Conservation (phyloP, 208 protist genomes). For the Trichomonas vaginalis region DNA sequence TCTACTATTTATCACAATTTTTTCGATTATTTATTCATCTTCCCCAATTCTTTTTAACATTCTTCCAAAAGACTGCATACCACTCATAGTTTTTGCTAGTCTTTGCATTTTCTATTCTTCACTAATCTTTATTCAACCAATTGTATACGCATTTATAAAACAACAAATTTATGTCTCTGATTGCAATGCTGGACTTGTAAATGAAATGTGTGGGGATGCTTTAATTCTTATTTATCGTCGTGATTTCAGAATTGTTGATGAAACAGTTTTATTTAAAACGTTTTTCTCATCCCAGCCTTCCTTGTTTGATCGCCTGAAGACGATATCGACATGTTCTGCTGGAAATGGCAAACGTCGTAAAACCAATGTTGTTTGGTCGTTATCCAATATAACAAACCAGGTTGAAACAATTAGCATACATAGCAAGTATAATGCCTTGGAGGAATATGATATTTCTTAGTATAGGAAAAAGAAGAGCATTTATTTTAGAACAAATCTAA, state of each 20-base stretch:
- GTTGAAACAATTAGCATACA: too few relatives aligned
- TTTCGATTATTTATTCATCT: not conserved
- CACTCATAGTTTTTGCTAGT: not conserved
- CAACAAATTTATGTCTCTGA: not conserved
- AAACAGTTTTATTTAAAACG: not conserved
- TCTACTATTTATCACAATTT: not conserved
- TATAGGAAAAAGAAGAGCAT: too few relatives aligned
- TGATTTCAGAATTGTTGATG: not conserved
- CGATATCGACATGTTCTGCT: not conserved
- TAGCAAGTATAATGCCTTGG: too few relatives aligned
- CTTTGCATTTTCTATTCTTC: not conserved
- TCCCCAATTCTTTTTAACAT: not conserved
- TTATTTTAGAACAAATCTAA: too few relatives aligned
- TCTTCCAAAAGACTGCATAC: not conserved
- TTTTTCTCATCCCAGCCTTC: not conserved
- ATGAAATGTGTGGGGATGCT: not conserved
- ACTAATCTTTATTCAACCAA: not conserved
- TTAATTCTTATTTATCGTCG: not conserved
- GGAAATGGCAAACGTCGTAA: too few relatives aligned
- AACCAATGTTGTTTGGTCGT: too few relatives aligned
- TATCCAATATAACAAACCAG: too few relatives aligned
- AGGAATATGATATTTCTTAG: too few relatives aligned
- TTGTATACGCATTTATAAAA: not conserved
- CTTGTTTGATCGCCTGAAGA: not conserved
- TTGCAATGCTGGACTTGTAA: not conserved